Evolutionary conservation across 2,329 filamentous ascomycete genomes (phyloP).

Genomic region (Colletotrichum sp.): DNA sequence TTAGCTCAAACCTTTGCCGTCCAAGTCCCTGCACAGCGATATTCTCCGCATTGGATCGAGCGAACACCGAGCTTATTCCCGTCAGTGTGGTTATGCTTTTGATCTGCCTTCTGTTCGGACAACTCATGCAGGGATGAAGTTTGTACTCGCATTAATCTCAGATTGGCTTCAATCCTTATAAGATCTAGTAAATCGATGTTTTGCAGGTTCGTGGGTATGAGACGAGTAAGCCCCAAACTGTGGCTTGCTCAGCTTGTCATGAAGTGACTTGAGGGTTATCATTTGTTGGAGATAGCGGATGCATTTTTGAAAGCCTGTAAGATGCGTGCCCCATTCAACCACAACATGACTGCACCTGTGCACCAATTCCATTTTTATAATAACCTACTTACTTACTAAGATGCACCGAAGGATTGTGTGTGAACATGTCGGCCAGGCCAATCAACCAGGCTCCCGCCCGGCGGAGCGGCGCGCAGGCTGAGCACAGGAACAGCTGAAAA

Average conservation of each 20-base stretch:
- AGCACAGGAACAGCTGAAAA: not conserved
- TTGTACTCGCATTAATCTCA: not conserved
- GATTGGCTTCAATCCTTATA: not conserved
- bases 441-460: not conserved
- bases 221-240: not conserved
- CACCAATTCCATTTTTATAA: not conserved
- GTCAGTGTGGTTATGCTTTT: not conserved
- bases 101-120: not conserved
- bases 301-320: not conserved
- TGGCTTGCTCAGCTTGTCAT: not conserved
- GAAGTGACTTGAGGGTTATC: not conserved
- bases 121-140: not conserved
- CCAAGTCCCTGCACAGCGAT: not conserved
- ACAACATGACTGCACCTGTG: not conserved
- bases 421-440: not conserved
- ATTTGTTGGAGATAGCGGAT: not conserved
- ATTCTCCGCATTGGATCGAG: not conserved
- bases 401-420: not conserved
- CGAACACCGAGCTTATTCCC: not conserved
- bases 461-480: not conserved
- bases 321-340: not conserved
- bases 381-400: not conserved
- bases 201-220: not conserved
- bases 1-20: not conserved
- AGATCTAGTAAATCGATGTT: not conserved